A percentile compares a stretch with the other conserved stretches of the same genome.
Conservation (phyloP, 345 rosid genomes). For the Corchorus capsularis region DNA sequence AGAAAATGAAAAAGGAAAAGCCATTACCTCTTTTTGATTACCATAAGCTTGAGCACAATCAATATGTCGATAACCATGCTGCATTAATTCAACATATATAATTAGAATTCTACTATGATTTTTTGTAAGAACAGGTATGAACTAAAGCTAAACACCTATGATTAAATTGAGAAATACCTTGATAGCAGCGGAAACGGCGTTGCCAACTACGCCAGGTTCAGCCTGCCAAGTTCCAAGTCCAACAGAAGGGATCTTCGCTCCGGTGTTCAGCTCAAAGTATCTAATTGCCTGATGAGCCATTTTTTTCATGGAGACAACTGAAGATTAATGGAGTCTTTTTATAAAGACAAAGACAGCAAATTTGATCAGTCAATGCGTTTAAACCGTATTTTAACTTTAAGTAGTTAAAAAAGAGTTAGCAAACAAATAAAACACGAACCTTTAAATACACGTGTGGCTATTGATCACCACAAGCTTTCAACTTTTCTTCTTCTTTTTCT, state of each 20-base stretch:
- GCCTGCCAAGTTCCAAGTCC: conserved; percentile 42
- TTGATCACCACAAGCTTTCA: background rate
- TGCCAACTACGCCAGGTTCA: conserved; percentile 11
- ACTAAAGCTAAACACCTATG: no score
- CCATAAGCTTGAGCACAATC: conserved; percentile 43
- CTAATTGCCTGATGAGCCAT: conserved; percentile 48
- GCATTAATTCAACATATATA: conserved; percentile 4
- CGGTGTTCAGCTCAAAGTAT: conserved; percentile 47
- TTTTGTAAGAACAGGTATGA: no score
- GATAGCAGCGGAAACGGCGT: conserved; percentile 8
- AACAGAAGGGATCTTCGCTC: conserved; percentile 54
- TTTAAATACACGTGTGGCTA: background rate
- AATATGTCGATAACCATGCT: conserved; percentile 43
- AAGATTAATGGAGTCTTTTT: background rate
- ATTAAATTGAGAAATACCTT: conserved; percentile 4
- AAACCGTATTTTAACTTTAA: no score
- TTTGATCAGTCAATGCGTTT: background rate
- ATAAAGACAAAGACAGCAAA: background rate
- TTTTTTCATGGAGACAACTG: conserved; percentile 6
- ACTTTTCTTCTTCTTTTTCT: background rate
- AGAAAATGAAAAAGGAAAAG: background rate
- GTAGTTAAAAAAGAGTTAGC: background rate
- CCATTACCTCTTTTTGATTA: conserved; percentile 41
- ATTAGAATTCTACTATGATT: background rate
- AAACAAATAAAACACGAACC: background rate